These are phyloP conservation scores for Microstegium vimineum DNA, from an alignment of 176 grass and related monocot genomes.

Conservation along the genomic window DNA sequence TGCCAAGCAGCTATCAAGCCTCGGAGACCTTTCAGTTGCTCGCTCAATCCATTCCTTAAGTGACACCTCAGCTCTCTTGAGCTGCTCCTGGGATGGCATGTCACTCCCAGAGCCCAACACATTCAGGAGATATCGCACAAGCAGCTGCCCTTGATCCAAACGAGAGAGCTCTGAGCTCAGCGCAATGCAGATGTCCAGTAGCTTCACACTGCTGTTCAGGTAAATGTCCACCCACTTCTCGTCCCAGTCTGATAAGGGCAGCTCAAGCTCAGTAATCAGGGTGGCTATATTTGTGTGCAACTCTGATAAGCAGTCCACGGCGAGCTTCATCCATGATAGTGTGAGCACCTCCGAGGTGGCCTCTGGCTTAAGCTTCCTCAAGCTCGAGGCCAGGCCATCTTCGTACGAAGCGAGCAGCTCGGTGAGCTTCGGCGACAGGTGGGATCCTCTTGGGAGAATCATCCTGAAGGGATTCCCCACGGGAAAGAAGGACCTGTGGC, in stretches of 20 bases:
- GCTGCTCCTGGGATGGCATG: slow-evolving; percentile 39
- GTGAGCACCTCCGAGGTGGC: slow-evolving; percentile 46
- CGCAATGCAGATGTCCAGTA: slow-evolving; percentile 74
- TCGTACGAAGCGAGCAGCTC: slow-evolving; percentile 46
- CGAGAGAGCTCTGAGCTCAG: slow-evolving; percentile 70
- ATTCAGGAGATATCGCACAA: slow-evolving; percentile 62
- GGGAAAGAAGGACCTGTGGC: slow-evolving; percentile 38
- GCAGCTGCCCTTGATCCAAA: slow-evolving; percentile 76
- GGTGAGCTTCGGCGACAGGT: slow-evolving; percentile 51
- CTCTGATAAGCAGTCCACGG: slow-evolving; percentile 48
- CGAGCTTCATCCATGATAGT: slow-evolving; percentile 63
- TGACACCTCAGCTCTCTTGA: slow-evolving; percentile 41
- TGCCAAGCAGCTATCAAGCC: slow-evolving; percentile 50
- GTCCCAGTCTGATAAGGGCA: slow-evolving; percentile 86
- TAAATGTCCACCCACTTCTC: slow-evolving; percentile 91
- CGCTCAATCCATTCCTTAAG: slow-evolving; percentile 61
- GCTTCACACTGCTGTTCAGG: slow-evolving; percentile 71
- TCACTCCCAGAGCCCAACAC: slow-evolving; percentile 27
- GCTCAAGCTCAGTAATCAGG: slow-evolving; percentile 67
- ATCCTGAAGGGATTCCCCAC: slow-evolving; percentile 62
- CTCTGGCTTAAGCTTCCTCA: slow-evolving; percentile 63
- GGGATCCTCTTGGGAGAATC: slow-evolving; percentile 38
- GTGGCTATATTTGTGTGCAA: slow-evolving; percentile 45
- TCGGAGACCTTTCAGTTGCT: slow-evolving; percentile 27
- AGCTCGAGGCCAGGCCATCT: slow-evolving; percentile 40